Conservation (phyloP, 1,284 basidiomycete genomes). For the Tetrapyrgos nigripes region DNA sequence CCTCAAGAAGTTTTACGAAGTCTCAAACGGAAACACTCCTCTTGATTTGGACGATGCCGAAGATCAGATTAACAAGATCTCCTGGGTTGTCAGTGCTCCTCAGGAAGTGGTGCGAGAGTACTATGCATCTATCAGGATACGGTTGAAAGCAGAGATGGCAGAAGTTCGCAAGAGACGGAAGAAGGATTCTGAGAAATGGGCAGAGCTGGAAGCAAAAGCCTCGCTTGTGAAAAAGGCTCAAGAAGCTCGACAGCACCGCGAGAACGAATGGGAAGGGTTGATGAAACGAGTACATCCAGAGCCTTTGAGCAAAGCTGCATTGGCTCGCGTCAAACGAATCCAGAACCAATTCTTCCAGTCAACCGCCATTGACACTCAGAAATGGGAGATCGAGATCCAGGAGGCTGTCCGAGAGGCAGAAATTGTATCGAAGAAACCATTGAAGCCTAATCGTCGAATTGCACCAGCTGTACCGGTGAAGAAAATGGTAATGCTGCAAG, state of each 20-base stretch:
- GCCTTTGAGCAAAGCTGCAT: slow-evolving; percentile 52
- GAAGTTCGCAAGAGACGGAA: slow-evolving; percentile 43
- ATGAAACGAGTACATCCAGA: slow-evolving; percentile 59
- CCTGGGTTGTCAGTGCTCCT: slow-evolving; percentile 64
- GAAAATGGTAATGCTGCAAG: background rate
- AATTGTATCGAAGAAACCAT: slow-evolving; percentile 50
- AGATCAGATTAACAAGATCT: slow-evolving; percentile 50
- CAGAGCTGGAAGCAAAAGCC: slow-evolving; percentile 46
- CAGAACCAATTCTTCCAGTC: slow-evolving; percentile 62
- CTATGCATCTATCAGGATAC: slow-evolving; percentile 46
- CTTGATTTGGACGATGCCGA: slow-evolving; percentile 52
- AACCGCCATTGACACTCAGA: slow-evolving; percentile 51
- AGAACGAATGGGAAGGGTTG: slow-evolving; percentile 68
- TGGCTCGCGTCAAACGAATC: slow-evolving; percentile 58
- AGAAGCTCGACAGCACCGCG: slow-evolving; percentile 58
- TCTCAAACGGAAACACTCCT: slow-evolving; percentile 50
- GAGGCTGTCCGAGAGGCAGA: slow-evolving; percentile 62
- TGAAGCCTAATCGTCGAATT: slow-evolving; percentile 37
- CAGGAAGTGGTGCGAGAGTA: slow-evolving; percentile 51
- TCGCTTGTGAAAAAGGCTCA: slow-evolving; percentile 62
- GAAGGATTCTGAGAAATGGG: slow-evolving; percentile 34
- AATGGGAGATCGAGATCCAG: slow-evolving; percentile 69
- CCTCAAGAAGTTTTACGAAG: slow-evolving; percentile 56
- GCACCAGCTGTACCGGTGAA: slow-evolving; percentile 18
- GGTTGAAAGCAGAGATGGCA: slow-evolving; percentile 49